phyloP scores from a whole-genome alignment of 805 yeast genomes.

The Brettanomyces bruxellensis region DNA sequence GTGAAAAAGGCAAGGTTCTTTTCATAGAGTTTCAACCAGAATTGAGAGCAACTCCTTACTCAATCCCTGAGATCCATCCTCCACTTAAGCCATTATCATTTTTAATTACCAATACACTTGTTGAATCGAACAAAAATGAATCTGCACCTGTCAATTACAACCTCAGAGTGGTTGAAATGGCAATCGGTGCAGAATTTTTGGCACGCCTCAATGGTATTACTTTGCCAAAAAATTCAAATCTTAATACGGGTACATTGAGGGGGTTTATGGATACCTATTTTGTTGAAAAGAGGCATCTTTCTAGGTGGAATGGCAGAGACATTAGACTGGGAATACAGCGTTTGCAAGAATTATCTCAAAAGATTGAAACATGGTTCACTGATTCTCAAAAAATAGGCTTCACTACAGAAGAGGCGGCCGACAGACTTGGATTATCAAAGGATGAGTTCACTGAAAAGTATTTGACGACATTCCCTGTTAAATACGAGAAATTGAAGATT shows the following conservation, averaged over 20 bases:
- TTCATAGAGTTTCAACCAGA: slow-evolving; percentile 1
- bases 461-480: background rate
- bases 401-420: slow-evolving; percentile 1
- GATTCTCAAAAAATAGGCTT: background rate
- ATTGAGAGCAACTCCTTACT: slow-evolving; percentile 1
- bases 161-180: slow-evolving; percentile 1
- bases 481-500: background rate
- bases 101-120: background rate
- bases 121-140: background rate
- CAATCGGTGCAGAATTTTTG: background rate
- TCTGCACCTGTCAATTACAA: slow-evolving; percentile 1
- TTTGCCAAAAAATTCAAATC: background rate
- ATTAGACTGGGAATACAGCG: background rate
- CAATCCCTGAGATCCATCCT: background rate
- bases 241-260: background rate
- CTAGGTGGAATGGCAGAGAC: background rate
- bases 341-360: background rate
- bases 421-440: background rate
- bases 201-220: background rate
- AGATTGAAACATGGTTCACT: background rate
- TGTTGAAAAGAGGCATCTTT: background rate
- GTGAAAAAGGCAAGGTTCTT: slow-evolving; percentile 1
- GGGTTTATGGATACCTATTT: slow-evolving; percentile 2
- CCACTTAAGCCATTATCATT: background rate
- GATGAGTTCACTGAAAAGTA: background rate